Evolutionary conservation across 805 yeast genomes (phyloP), one percentile per base, ranked within the genome.

Genomic region (Wickerhamomyces canadensis): DNA sequence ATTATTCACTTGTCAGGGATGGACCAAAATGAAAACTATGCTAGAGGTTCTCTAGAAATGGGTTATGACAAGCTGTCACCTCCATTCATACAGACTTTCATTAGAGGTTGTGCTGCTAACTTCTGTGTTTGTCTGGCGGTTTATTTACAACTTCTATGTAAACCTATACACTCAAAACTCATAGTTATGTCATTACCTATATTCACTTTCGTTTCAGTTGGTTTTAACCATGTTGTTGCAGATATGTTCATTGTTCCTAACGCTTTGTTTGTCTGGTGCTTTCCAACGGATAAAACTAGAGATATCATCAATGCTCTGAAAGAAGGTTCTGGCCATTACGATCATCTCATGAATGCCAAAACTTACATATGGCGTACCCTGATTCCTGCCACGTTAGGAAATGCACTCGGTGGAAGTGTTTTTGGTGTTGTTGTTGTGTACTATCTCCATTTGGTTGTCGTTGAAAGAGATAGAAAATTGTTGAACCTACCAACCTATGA

Each of bases 181-280:
- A 33, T 80, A 6, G 60, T 81, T 64, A 72, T 84, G 64, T 51
- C 67, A 13, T 54, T 84, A 16, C 95, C 95, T 1, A 68, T 84
- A 13, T 82, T 83, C 57, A 77, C 89, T 0, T 83, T 85, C 58
- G 93, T 83, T n/a, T 50, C 80, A 1, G 65, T 80, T 67, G 93
- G 94, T 0, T 85, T 78, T 58, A 77, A 85, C 2, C 94, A 85
- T 54, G 76, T 78, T 2, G 87, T 85, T 8, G 95, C 94, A 1
- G 95, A 85, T 55, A 83, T 85, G 93, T 79, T 67, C 46, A 47
- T 82, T 37, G 54, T 80, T 5, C 76, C 80, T 8, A 73, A 77
- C 44, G 94, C 85, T 0, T 59, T 83, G 53, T 66, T 84, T 33
- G 82, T 81, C 57, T 29, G 32, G 32, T 11, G 10, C 9, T 29